A percentile compares a stretch with the other conserved stretches of the same genome.
phyloP scores from a whole-genome alignment of 2,329 filamentous ascomycete species.

The Penicillium sp. region DNA sequence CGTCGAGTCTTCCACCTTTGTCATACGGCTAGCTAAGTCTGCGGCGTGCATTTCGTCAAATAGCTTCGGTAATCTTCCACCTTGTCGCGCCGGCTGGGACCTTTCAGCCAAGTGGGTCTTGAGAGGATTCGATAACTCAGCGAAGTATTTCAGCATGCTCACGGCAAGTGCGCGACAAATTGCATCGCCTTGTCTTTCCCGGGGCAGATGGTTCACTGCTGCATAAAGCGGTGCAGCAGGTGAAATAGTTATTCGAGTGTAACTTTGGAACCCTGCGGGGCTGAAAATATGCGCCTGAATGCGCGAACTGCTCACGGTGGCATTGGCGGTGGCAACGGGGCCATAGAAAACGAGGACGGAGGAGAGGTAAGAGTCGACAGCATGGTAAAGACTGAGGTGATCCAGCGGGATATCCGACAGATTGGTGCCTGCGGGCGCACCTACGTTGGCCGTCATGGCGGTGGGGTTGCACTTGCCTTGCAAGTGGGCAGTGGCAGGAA shows the following conservation, averaged over 20 bases:
- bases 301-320: slow-evolving; percentile 82
- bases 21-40: slow-evolving; percentile 82
- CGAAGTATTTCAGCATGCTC: slow-evolving; percentile 90
- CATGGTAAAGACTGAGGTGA: slow-evolving; percentile 83
- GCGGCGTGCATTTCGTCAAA: slow-evolving; percentile 94
- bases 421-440: slow-evolving; percentile 63
- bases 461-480: slow-evolving; percentile 12
- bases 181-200: slow-evolving; percentile 94
- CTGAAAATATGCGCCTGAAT: slow-evolving; percentile 93
- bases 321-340: slow-evolving; percentile 83
- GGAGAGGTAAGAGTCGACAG: slow-evolving; percentile 78
- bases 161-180: slow-evolving; percentile 88
- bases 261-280: slow-evolving; percentile 84
- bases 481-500: not conserved
- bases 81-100: slow-evolving; percentile 53
- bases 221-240: slow-evolving; percentile 89
- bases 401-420: slow-evolving; percentile 75
- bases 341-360: slow-evolving; percentile 89
- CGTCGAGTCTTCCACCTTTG: slow-evolving; percentile 72
- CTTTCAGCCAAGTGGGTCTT: slow-evolving; percentile 67
- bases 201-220: slow-evolving; percentile 84
- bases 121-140: slow-evolving; percentile 75
- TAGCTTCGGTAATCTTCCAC: slow-evolving; percentile 65
- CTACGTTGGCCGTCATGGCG: slow-evolving; percentile 68
- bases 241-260: slow-evolving; percentile 86